These are phyloP conservation scores for Pichia pseudocactophila DNA, from an alignment of 805 yeast genomes.

Conservation along the genomic window DNA sequence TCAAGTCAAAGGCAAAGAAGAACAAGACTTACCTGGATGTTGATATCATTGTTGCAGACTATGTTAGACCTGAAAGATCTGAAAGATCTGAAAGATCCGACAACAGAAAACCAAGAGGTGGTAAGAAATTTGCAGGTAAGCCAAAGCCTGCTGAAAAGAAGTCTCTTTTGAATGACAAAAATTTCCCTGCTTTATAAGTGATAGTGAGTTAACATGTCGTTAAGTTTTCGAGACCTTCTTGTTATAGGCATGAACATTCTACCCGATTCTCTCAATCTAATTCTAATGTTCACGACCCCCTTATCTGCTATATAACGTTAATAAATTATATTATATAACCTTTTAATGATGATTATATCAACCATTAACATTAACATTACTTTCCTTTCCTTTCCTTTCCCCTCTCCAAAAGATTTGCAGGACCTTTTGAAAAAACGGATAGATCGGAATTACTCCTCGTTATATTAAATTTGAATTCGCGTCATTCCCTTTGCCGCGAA, in stretches of 20 bases:
- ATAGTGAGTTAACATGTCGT: neutral
- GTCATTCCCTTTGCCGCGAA: too few species aligned
- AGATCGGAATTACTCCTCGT: too few species aligned
- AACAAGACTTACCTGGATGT: slow-evolving; percentile 72
- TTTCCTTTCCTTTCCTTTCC: too few species aligned
- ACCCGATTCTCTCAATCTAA: too few species aligned
- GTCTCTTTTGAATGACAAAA: slow-evolving; percentile 37
- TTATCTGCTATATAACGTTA: too few species aligned
- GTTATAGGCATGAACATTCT: neutral
- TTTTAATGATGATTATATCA: slow-evolving; percentile 4
- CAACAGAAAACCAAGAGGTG: slow-evolving; percentile 18
- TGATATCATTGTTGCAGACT: slow-evolving; percentile 62
- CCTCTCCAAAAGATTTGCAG: too few species aligned
- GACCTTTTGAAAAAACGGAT: too few species aligned
- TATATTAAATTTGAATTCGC: too few species aligned
- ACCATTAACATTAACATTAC: neutral
- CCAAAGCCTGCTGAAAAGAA: slow-evolving; percentile 14
- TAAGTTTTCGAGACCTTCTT: neutral
- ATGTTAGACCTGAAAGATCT: slow-evolving; percentile 20
- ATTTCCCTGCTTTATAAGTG: slow-evolving; percentile 56
- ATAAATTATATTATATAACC: too few species aligned
- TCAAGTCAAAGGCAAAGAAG: slow-evolving; percentile 68
- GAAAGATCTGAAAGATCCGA: slow-evolving; percentile 19
- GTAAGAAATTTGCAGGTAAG: slow-evolving; percentile 5
- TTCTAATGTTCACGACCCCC: too few species aligned